phyloP scores from a whole-genome alignment of 73 alveolate genomes.

The Diophrys appendiculata region DNA sequence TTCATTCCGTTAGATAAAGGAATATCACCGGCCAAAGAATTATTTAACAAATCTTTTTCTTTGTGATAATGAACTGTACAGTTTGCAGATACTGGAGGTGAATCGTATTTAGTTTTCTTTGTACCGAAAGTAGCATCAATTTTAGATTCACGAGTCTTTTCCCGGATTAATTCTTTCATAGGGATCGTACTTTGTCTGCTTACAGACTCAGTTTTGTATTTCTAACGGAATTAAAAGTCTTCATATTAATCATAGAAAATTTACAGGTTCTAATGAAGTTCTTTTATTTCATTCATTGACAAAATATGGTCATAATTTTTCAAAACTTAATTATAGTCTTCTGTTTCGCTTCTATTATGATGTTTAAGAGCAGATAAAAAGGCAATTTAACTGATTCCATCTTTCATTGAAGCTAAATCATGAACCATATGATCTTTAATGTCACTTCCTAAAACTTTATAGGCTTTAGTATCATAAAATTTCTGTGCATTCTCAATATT shows the following conservation, averaged over 20 bases:
- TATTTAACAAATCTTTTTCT: neutral
- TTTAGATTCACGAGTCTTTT: too few species aligned
- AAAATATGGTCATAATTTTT: slow-evolving; percentile 23
- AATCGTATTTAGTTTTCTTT: neutral
- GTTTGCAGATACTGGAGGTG: neutral
- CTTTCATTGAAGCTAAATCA: slow-evolving; percentile 51
- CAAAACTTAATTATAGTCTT: slow-evolving; percentile 37
- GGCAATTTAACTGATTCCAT: slow-evolving; percentile 13
- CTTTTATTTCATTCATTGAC: slow-evolving; percentile 13
- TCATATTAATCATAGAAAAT: slow-evolving; percentile 26
- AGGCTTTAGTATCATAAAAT: slow-evolving; percentile 23
- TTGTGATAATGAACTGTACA: neutral
- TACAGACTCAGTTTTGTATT: too few species aligned
- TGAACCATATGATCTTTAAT: slow-evolving; percentile 47
- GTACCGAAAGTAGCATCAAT: too few species aligned
- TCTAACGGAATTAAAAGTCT: too few species aligned
- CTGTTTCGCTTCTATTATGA: slow-evolving; percentile 41
- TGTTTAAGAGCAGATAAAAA: neutral
- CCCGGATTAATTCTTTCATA: too few species aligned
- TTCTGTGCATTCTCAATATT: slow-evolving; percentile 2
- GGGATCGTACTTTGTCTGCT: too few species aligned
- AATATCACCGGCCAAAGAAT: neutral
- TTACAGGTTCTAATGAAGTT: slow-evolving; percentile 33
- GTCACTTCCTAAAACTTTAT: slow-evolving; percentile 62
- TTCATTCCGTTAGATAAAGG: neutral